These are phyloP conservation scores for Neurospora sp. DNA, from an alignment of 495 filamentous ascomycete species.

Conservation along the genomic window DNA sequence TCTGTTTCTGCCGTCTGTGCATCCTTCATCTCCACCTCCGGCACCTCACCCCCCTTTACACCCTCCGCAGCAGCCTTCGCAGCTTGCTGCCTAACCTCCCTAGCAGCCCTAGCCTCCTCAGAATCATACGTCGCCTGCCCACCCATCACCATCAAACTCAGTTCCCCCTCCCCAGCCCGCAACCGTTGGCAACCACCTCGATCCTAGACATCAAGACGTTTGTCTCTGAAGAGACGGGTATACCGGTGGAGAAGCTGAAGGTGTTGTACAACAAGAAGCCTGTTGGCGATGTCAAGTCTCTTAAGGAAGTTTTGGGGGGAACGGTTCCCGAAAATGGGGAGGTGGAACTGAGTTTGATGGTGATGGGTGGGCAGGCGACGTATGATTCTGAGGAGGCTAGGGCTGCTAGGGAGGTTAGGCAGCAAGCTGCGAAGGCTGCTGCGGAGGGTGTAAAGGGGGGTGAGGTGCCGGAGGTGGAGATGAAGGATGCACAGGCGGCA, in stretches of 20 bases:
- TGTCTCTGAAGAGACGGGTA: slow-evolving; percentile 40
- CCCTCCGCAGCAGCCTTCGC: background rate
- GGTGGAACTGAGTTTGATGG: slow-evolving; percentile 75
- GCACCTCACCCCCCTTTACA: background rate
- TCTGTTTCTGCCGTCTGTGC: background rate
- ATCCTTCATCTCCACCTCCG: background rate
- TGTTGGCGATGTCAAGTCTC: slow-evolving; percentile 54
- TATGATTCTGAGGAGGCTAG: background rate
- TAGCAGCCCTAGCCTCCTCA: background rate
- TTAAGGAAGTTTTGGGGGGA: slow-evolving; percentile 39
- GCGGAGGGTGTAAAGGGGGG: no score
- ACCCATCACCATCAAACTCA: slow-evolving; percentile 81
- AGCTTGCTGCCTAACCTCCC: background rate
- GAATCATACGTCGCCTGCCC: slow-evolving; percentile 28
- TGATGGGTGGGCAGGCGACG: slow-evolving; percentile 55
- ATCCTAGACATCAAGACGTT: slow-evolving; percentile 62
- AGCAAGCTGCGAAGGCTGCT: background rate
- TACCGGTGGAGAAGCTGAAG: slow-evolving; percentile 63
- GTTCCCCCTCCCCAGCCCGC: slow-evolving; percentile 47
- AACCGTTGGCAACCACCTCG: slow-evolving; percentile 43
- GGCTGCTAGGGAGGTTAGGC: background rate
- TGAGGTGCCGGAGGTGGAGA: background rate
- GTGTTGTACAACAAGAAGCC: slow-evolving; percentile 78
- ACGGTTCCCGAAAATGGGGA: slow-evolving; percentile 21
- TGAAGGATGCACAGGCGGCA: background rate